Percentiles rank a stretch among this genome's conserved stretches.
Evolutionary conservation across 1,284 basidiomycete species (phyloP).

Genomic region (Marasmius oreades): DNA sequence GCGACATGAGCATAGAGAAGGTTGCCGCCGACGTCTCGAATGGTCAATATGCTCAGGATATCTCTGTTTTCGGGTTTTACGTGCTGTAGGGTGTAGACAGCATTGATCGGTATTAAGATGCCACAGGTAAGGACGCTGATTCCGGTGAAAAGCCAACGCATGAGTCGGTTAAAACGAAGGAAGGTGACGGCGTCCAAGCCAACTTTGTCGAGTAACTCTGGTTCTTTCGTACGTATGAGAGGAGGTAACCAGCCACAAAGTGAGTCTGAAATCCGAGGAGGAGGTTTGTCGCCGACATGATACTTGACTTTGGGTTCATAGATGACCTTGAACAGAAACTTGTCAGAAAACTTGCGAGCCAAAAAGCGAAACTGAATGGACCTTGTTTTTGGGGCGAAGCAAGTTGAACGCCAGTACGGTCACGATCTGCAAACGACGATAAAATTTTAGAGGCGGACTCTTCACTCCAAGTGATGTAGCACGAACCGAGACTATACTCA

Average conservation of each 20-base stretch:
- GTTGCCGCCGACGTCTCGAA: constrained; percentile 67
- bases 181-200: constrained; percentile 93
- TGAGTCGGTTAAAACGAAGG: constrained; percentile 88
- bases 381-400: constrained; percentile 78
- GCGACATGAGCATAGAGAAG: constrained; percentile 76
- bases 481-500: constrained; percentile 65
- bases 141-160: constrained; percentile 73
- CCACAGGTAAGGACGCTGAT: constrained; percentile 68
- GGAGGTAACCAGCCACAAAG: constrained; percentile 89
- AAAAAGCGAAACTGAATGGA: constrained; percentile 23
- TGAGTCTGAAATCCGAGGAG: constrained; percentile 79
- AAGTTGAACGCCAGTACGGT: constrained; percentile 74
- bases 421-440: constrained; percentile 36
- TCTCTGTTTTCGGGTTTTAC: constrained; percentile 51
- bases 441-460: not conserved
- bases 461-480: not conserved
- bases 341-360: not conserved
- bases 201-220: constrained; percentile 85
- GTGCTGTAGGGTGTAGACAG: constrained; percentile 61
- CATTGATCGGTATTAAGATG: constrained; percentile 80
- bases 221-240: constrained; percentile 80
- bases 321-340: constrained; percentile 33
- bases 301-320: constrained; percentile 92
- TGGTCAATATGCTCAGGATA: constrained; percentile 72
- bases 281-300: constrained; percentile 76